phyloP scores from a whole-genome alignment of 169 alveolate genomes.

The Plasmodium sp. region DNA sequence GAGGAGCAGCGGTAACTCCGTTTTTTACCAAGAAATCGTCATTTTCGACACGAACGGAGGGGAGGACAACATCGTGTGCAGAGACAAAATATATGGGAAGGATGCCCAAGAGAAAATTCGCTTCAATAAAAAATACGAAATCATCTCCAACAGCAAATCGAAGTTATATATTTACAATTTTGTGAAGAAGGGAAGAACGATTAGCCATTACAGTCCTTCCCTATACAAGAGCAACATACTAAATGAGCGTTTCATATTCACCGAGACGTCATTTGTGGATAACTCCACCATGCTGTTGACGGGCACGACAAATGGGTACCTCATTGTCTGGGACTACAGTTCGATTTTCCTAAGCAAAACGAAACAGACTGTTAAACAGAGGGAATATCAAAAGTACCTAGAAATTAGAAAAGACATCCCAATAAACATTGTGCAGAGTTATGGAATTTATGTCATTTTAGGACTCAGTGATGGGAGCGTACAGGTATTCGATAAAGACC shows the following conservation, averaged over 20 bases:
- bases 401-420: slow-evolving; percentile 61
- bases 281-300: slow-evolving; percentile 55
- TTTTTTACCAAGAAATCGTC: slow-evolving; percentile 30
- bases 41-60: slow-evolving; percentile 55
- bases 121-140: slow-evolving; percentile 59
- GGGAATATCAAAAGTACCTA: slow-evolving; percentile 72
- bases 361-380: slow-evolving; percentile 55
- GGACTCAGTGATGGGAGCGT: slow-evolving; percentile 70
- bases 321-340: slow-evolving; percentile 72
- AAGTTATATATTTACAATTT: slow-evolving; percentile 70
- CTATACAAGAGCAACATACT: slow-evolving; percentile 67
- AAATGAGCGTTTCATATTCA: slow-evolving; percentile 60
- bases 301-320: slow-evolving; percentile 65
- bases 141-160: slow-evolving; percentile 44
- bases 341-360: slow-evolving; percentile 67
- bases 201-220: slow-evolving; percentile 74
- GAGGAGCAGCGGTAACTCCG: not conserved
- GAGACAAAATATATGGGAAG: slow-evolving; percentile 61
- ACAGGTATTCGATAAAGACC: slow-evolving; percentile 46
- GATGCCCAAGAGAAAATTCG: slow-evolving; percentile 59
- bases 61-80: slow-evolving; percentile 39
- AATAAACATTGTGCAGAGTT: slow-evolving; percentile 51
- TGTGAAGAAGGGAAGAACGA: slow-evolving; percentile 38
- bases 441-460: slow-evolving; percentile 50
- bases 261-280: slow-evolving; percentile 70